Evolutionary conservation across 352 stramenopile genomes (phyloP).

Genomic region (Globisporangium abappressorium): DNA sequence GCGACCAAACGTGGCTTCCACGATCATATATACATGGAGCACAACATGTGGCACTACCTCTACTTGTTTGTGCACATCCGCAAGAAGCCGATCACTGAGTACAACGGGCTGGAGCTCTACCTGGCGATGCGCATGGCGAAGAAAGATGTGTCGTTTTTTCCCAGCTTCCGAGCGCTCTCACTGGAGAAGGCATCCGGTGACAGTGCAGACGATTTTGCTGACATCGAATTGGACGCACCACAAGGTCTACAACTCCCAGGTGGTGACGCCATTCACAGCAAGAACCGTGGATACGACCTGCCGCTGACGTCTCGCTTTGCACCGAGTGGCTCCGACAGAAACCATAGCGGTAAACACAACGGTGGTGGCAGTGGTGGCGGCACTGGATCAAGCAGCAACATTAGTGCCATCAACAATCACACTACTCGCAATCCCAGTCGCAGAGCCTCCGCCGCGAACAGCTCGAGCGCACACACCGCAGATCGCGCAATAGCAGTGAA

Average conservation of each 20-base stretch:
- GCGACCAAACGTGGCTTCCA: slow-evolving; percentile 66
- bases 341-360: not conserved
- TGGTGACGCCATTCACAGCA: not conserved
- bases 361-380: not conserved
- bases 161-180: slow-evolving; percentile 53
- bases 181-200: slow-evolving; percentile 30
- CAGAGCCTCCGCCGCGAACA: not conserved
- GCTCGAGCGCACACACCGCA: not conserved
- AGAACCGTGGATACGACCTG: not conserved
- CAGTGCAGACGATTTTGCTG: not conserved
- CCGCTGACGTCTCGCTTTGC: slow-evolving; percentile 8
- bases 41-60: slow-evolving; percentile 85
- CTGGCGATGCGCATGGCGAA: slow-evolving; percentile 76
- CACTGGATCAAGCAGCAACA: not conserved
- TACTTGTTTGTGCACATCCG: slow-evolving; percentile 78
- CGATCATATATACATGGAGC: slow-evolving; percentile 67
- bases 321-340: too few species aligned
- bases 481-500: slow-evolving; percentile 22
- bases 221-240: slow-evolving; percentile 10
- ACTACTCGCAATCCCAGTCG: not conserved
- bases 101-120: slow-evolving; percentile 78
- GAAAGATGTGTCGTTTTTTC: slow-evolving; percentile 75
- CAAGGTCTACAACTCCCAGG: not conserved
- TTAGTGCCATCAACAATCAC: not conserved
- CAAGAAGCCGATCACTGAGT: slow-evolving; percentile 76